phyloP scores from a whole-genome alignment of 306 rosid genomes.

The Vigna unguiculata region DNA sequence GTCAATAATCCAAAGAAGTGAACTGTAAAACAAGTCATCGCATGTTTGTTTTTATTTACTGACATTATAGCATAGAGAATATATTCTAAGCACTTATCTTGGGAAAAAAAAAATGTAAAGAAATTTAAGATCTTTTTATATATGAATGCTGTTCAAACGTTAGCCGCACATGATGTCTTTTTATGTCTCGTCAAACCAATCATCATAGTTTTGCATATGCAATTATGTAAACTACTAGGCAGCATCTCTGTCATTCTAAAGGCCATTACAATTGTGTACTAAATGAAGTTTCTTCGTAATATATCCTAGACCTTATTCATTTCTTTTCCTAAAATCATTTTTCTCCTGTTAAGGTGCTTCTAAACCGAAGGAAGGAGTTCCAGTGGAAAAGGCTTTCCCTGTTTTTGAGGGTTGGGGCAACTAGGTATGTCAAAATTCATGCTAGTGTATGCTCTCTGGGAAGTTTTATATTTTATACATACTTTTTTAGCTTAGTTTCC shows the following conservation, averaged over 20 bases:
- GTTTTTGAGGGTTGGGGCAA: constrained; percentile 82
- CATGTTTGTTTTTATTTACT: constrained; percentile 7
- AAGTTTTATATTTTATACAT: neutral
- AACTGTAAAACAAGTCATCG: constrained; percentile 5
- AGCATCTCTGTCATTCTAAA: constrained; percentile 9
- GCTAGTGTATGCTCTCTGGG: constrained; percentile 22
- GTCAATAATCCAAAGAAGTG: constrained; percentile 2
- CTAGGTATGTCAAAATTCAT: constrained; percentile 62
- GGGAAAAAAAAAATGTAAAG: constrained; percentile 18
- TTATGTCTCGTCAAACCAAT: constrained; percentile 18
- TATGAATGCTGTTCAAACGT: constrained; percentile 7
- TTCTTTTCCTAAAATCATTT: neutral
- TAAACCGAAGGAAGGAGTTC: constrained; percentile 82
- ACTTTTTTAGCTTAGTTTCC: neutral
- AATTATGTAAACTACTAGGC: constrained; percentile 12
- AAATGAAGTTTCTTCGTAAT: constrained; percentile 6
- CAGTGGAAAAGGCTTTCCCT: constrained; percentile 88
- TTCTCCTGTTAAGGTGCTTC: constrained; percentile 68
- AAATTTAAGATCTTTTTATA: neutral
- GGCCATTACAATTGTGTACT: neutral
- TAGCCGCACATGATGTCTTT: neutral
- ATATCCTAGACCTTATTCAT: constrained; percentile 7
- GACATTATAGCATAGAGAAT: constrained; percentile 25
- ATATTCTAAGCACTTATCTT: constrained; percentile 21
- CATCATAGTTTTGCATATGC: constrained; percentile 15